phyloP scores from a whole-genome alignment of 352 stramenopile genomes.

The Phytophthora multivora region DNA sequence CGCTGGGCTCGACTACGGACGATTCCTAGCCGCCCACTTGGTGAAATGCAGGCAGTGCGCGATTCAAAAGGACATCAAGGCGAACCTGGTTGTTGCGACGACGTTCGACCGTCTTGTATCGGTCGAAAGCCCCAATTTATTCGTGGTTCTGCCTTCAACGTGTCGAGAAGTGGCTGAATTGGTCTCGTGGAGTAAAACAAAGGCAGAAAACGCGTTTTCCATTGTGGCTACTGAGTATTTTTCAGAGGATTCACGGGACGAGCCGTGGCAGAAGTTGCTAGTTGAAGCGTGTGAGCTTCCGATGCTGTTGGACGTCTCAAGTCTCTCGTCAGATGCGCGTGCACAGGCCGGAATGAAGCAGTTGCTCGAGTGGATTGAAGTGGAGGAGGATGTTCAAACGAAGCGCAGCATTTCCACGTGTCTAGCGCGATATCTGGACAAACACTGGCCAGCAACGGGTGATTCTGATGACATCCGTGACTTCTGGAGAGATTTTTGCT shows the following conservation, averaged over 20 bases:
- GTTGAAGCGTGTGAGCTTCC: constrained; percentile 48
- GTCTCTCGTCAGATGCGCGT: constrained; percentile 14
- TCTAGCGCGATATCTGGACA: constrained; percentile 51
- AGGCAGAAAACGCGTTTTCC: constrained; percentile 26
- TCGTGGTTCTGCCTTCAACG: constrained; percentile 37
- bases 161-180: constrained; percentile 29
- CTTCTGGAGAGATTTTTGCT: constrained; percentile 37
- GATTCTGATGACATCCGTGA: constrained; percentile 12
- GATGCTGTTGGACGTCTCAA: constrained; percentile 38
- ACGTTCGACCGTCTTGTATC: constrained; percentile 18
- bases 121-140: constrained; percentile 17
- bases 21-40: constrained; percentile 45
- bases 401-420: constrained; percentile 52
- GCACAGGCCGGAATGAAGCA: constrained; percentile 32
- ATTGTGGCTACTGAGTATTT: neutral
- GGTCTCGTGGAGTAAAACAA: constrained; percentile 29
- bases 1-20: constrained; percentile 33
- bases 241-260: constrained; percentile 10
- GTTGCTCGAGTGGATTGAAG: constrained; percentile 55
- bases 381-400: constrained; percentile 30
- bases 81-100: constrained; percentile 39
- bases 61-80: constrained; percentile 31
- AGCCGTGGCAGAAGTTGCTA: constrained; percentile 41
- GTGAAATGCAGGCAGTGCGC: constrained; percentile 35
- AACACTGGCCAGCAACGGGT: constrained; percentile 34